Evolutionary conservation across 2,329 filamentous ascomycete genomes (phyloP).

Genomic region (Cercospora janseana): DNA sequence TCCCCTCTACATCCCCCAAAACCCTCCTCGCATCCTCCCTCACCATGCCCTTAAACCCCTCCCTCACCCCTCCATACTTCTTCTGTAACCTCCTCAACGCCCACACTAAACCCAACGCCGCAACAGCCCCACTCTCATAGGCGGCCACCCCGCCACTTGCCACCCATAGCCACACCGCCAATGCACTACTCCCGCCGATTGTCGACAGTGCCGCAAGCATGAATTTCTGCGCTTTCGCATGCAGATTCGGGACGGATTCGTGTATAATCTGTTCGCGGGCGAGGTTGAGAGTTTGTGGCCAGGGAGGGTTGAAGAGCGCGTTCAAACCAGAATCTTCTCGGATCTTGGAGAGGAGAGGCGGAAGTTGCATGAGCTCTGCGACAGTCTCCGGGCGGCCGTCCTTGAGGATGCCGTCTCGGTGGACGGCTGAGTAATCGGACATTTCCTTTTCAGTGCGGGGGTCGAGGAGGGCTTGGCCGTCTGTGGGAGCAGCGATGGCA

Average conservation of each 20-base stretch:
- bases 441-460: constrained; percentile 14
- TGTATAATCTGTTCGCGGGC: constrained; percentile 56
- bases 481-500: constrained; percentile 2
- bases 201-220: constrained; percentile 74
- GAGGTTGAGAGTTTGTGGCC: constrained; percentile 72
- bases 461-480: constrained; percentile 13
- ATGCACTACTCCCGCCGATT: constrained; percentile 56
- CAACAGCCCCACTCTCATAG: constrained; percentile 60
- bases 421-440: constrained; percentile 18
- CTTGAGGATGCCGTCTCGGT: constrained; percentile 19
- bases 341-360: constrained; percentile 30
- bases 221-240: constrained; percentile 46
- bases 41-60: constrained; percentile 53
- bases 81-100: constrained; percentile 58
- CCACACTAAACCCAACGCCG: constrained; percentile 58
- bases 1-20: constrained; percentile 54
- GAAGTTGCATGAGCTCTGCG: constrained; percentile 34
- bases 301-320: constrained; percentile 48
- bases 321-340: constrained; percentile 34
- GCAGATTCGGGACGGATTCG: constrained; percentile 44
- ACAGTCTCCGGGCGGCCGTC: constrained; percentile 21
- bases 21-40: constrained; percentile 58
- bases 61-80: constrained; percentile 56
- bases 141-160: constrained; percentile 52
- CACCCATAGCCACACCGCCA: constrained; percentile 56